Conservation (phyloP, 2,329 filamentous ascomycete species). For the Paraphaeosphaeria sporulosa region DNA sequence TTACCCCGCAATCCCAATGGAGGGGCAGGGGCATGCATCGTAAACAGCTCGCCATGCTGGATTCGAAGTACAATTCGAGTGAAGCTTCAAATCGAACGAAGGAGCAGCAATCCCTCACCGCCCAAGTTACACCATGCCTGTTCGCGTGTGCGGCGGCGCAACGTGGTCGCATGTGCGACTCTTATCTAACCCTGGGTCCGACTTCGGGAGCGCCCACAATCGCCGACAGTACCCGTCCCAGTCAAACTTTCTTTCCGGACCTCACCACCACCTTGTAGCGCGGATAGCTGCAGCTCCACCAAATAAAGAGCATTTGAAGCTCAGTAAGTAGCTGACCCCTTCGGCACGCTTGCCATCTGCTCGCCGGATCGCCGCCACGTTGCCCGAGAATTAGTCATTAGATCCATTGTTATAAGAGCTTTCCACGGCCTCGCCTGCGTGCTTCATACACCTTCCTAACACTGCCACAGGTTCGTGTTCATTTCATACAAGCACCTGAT, state of each 20-base stretch:
- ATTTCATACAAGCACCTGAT: background rate
- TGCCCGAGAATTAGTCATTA: slow-evolving; percentile 43
- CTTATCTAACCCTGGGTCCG: slow-evolving; percentile 44
- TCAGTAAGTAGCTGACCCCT: slow-evolving; percentile 1
- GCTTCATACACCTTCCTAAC: slow-evolving; percentile 16
- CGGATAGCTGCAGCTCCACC: background rate
- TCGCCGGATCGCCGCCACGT: slow-evolving; percentile 23
- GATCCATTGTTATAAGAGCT: slow-evolving; percentile 31
- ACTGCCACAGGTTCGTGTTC: slow-evolving; percentile 12
- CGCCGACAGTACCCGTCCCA: slow-evolving; percentile 28
- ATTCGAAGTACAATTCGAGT: background rate
- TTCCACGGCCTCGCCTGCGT: slow-evolving; percentile 16
- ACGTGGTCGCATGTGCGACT: slow-evolving; percentile 13
- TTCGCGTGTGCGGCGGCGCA: slow-evolving; percentile 5
- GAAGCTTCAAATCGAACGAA: background rate
- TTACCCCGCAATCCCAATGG: slow-evolving; percentile 4
- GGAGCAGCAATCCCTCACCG: background rate
- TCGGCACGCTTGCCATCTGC: slow-evolving; percentile 5
- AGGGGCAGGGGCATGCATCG: background rate
- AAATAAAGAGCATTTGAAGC: slow-evolving; percentile 2
- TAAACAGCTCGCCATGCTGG: background rate
- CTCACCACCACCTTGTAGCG: slow-evolving; percentile 3
- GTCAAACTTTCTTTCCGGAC: slow-evolving; percentile 1
- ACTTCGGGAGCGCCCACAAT: slow-evolving; percentile 36
- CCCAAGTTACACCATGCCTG: background rate